Conservation (phyloP, 768 basidiomycete species). For the Trametes cinnabarina region DNA sequence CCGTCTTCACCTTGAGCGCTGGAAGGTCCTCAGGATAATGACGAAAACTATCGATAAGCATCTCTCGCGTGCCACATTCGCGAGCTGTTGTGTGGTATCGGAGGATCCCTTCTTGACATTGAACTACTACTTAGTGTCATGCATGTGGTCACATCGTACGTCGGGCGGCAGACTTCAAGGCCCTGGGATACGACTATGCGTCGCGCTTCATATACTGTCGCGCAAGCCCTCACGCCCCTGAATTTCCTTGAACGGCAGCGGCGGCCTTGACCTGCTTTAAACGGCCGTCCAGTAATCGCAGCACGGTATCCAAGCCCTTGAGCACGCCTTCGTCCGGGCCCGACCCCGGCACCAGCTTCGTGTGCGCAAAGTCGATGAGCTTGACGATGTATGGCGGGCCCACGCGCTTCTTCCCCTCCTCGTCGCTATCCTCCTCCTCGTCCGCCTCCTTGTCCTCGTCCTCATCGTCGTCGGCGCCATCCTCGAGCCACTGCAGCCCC, state of each 20-base stretch:
- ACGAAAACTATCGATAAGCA: too few relatives aligned
- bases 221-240: background rate
- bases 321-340: slow-evolving; percentile 83
- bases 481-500: slow-evolving; percentile 38
- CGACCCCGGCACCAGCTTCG: slow-evolving; percentile 58
- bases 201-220: too few relatives aligned
- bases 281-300: slow-evolving; percentile 59
- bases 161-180: too few relatives aligned
- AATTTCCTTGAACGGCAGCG: background rate
- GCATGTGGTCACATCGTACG: too few relatives aligned
- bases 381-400: slow-evolving; percentile 62
- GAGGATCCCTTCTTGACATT: too few relatives aligned
- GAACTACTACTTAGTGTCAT: too few relatives aligned
- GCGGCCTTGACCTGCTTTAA: slow-evolving; percentile 41
- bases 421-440: slow-evolving; percentile 26
- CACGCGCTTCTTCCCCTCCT: slow-evolving; percentile 26
- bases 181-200: too few relatives aligned
- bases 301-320: slow-evolving; percentile 65
- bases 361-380: slow-evolving; percentile 95
- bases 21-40: too few relatives aligned
- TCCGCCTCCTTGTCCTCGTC: slow-evolving; percentile 34
- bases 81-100: too few relatives aligned
- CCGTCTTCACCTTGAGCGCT: too few relatives aligned
- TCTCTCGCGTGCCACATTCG: too few relatives aligned
- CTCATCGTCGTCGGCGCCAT: slow-evolving; percentile 35